These are phyloP conservation scores for Suillus spraguei DNA, from an alignment of 768 basidiomycete species.

Conservation along the genomic window DNA sequence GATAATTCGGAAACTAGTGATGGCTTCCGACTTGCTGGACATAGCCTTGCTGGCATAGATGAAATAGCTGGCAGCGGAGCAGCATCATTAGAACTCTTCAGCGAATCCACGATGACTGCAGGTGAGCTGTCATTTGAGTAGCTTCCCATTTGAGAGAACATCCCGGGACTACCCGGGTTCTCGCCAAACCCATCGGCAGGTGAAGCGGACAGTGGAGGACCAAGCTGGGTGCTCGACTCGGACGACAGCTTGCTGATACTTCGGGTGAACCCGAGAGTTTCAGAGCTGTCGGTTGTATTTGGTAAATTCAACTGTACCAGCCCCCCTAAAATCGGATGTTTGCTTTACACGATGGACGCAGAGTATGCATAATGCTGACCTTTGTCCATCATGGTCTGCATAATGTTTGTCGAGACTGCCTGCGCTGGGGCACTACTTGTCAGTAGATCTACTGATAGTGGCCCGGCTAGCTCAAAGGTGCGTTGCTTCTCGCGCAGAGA, in stretches of 20 bases:
- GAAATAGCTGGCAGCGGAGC: constrained; percentile 4
- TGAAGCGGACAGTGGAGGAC: constrained; percentile 21
- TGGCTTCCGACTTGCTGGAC: constrained; percentile 3
- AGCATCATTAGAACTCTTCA: constrained; percentile 7
- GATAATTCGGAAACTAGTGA: constrained; percentile 9
- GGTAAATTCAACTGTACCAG: constrained; percentile 57
- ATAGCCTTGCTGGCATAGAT: constrained; percentile 12
- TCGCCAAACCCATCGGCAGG: constrained; percentile 9
- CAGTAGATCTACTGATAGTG: constrained; percentile 28
- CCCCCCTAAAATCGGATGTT: constrained; percentile 42
- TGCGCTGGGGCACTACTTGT: constrained; percentile 18
- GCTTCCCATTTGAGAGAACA: constrained; percentile 6
- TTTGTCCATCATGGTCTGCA: constrained; percentile 72
- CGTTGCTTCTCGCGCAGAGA: constrained; percentile 23
- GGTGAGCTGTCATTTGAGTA: constrained; percentile 10
- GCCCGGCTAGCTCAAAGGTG: constrained; percentile 25
- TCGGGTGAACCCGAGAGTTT: constrained; percentile 41
- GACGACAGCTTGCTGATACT: constrained; percentile 44
- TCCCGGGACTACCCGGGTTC: neutral
- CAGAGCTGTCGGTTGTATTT: constrained; percentile 34
- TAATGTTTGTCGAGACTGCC: constrained; percentile 37
- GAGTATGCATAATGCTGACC: constrained; percentile 32
- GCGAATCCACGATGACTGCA: constrained; percentile 11
- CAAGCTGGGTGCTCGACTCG: constrained; percentile 34
- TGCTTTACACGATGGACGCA: neutral